phyloP scores from a whole-genome alignment of 2,329 filamentous ascomycete genomes.

The Cladophialophora yegresii region DNA sequence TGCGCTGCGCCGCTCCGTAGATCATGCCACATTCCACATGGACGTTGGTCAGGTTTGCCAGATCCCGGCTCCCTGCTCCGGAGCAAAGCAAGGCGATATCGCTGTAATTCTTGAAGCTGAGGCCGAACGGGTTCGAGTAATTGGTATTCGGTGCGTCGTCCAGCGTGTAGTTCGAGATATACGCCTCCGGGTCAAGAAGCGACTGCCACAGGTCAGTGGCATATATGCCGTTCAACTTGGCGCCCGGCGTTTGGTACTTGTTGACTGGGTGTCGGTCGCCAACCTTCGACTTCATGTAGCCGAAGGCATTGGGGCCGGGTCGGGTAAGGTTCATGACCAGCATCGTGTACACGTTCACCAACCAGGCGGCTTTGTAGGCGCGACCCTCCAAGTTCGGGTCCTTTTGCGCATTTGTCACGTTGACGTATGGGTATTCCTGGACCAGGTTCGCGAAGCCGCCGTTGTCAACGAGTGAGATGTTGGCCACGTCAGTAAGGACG shows the following conservation, averaged over 20 bases:
- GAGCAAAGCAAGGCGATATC: conserved; percentile 39
- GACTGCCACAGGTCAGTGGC: conserved; percentile 1
- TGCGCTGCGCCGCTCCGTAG: conserved; percentile 44
- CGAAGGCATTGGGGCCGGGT: conserved; percentile 38
- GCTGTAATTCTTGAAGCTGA: conserved; percentile 38
- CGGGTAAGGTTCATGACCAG: conserved; percentile 47
- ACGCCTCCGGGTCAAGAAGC: conserved; percentile 20
- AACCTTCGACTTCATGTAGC: conserved; percentile 45
- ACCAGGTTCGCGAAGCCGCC: conserved; percentile 50
- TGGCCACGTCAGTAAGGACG: conserved; percentile 11
- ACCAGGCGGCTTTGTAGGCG: conserved; percentile 50
- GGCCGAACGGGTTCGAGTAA: conserved; percentile 41
- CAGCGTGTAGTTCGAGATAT: conserved; percentile 19
- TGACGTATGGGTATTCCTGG: conserved; percentile 40
- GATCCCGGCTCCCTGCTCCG: conserved; percentile 39
- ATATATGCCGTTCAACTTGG: conserved; percentile 15
- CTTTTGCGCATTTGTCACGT: conserved; percentile 40
- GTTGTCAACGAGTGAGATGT: conserved; percentile 45
- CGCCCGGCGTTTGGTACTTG: conserved; percentile 10
- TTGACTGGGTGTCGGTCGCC: conserved; percentile 41
- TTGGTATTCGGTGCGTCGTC: conserved; percentile 12
- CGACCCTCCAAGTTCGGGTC: conserved; percentile 45
- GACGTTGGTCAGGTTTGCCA: conserved; percentile 49
- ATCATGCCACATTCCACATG: conserved; percentile 47
- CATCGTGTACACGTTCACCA: conserved; percentile 47